phyloP scores from a whole-genome alignment of 23 red algal genomes.

The Porphyridium purpureum region DNA sequence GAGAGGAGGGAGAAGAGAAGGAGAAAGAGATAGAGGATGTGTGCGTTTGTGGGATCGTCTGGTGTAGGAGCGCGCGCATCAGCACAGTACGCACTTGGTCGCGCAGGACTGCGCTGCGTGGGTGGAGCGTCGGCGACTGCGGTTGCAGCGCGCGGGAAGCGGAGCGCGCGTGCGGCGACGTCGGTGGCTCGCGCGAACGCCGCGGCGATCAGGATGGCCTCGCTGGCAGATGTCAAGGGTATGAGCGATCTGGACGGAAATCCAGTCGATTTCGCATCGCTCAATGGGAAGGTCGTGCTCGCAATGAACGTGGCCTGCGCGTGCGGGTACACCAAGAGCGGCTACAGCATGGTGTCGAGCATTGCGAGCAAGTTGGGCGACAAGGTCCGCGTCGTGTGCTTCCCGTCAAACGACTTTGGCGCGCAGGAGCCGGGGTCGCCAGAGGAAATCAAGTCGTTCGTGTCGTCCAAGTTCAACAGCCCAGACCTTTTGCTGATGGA shows the following conservation, averaged over 20 bases:
- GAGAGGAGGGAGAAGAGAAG: too few species aligned
- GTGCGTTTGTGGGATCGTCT: too few species aligned
- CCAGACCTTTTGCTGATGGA: conserved; percentile 17
- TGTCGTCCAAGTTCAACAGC: neutral
- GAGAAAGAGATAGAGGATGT: too few species aligned
- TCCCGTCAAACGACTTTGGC: conserved; percentile 53
- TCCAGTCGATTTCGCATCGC: neutral
- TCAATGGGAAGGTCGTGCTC: conserved; percentile 21
- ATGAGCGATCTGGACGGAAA: conserved; percentile 1
- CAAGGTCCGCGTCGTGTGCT: conserved; percentile 14
- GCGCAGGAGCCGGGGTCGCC: conserved; percentile 23
- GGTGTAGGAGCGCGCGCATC: too few species aligned
- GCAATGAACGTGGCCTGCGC: conserved; percentile 49
- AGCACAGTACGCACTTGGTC: too few species aligned
- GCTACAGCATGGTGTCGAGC: conserved; percentile 28
- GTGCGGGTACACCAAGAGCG: conserved; percentile 35
- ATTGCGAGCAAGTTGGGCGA: conserved; percentile 25
- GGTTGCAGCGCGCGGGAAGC: too few species aligned
- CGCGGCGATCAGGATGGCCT: too few species aligned
- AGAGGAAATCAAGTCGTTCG: conserved; percentile 60
- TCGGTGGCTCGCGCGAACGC: too few species aligned
- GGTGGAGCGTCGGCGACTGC: too few species aligned
- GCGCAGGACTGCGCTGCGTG: too few species aligned
- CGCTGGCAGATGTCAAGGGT: neutral
- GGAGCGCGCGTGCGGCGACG: too few species aligned